phyloP scores from a whole-genome alignment of 257 asterid genomes.

The Solanum ossicruentum region DNA sequence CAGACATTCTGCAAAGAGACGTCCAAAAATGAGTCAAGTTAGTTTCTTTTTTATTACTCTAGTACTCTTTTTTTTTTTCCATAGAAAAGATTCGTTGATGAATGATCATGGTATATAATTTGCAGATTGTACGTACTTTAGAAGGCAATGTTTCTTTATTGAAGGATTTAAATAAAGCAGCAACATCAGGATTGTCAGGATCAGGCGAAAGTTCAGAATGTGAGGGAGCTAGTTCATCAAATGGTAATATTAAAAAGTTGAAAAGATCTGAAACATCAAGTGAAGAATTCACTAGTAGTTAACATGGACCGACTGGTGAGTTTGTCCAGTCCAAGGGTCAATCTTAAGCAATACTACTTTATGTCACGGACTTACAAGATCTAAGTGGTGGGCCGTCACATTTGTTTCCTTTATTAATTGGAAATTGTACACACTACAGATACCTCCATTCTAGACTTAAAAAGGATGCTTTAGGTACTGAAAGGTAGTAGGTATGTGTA shows the following conservation, averaged over 20 bases:
- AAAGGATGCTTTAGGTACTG: not conserved
- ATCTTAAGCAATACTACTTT: not conserved
- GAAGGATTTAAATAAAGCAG: conserved; percentile 50
- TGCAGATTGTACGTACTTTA: conserved; percentile 52
- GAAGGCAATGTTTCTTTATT: conserved; percentile 56
- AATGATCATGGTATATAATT: not conserved
- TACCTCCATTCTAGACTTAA: not conserved
- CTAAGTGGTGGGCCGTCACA: no score
- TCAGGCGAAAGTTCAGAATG: conserved; percentile 3
- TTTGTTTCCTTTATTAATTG: not conserved
- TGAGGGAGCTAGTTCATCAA: not conserved
- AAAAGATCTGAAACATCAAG: not conserved
- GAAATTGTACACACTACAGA: not conserved
- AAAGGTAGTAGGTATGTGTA: not conserved
- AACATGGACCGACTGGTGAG: not conserved
- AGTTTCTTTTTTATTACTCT: not conserved
- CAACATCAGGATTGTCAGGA: conserved; percentile 8
- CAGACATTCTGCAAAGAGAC: conserved; percentile 78
- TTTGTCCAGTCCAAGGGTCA: not conserved
- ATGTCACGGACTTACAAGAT: no score
- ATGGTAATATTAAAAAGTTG: not conserved
- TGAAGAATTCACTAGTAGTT: not conserved
- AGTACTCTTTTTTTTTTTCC: not conserved
- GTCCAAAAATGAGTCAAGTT: conserved; percentile 91
- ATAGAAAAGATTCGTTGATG: not conserved